A percentile compares a stretch with the other conserved stretches of the same genome.
Evolutionary conservation across 2,329 filamentous ascomycete species (phyloP).

Genomic region (Microascus cirrosus): DNA sequence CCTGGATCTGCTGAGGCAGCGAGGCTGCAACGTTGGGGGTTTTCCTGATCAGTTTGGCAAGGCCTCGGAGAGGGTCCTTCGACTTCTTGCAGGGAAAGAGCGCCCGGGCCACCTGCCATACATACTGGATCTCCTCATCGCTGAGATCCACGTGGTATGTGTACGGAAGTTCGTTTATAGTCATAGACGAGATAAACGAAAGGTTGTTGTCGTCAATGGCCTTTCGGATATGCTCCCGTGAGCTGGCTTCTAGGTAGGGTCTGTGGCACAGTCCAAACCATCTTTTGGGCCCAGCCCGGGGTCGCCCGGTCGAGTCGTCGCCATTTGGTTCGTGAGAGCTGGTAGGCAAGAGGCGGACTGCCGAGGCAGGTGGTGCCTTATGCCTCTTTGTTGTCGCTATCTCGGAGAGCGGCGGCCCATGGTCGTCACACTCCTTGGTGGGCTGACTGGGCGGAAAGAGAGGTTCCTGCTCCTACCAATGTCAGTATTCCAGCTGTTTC

Average conservation of each 20-base stretch:
- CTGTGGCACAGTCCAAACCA: slow-evolving; percentile 1
- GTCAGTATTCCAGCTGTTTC: background rate
- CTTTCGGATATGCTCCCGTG: background rate
- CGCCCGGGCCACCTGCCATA: slow-evolving; percentile 6
- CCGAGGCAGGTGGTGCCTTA: background rate
- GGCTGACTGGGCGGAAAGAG: background rate
- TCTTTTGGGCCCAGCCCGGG: background rate
- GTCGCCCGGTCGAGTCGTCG: background rate
- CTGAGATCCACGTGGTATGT: slow-evolving; percentile 35
- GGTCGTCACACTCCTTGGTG: no score
- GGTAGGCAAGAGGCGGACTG: no score
- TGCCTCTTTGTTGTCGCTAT: background rate
- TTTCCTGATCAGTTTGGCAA: slow-evolving; percentile 9
- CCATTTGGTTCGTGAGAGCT: no score
- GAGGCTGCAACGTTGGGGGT: slow-evolving; percentile 2
- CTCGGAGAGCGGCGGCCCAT: no score
- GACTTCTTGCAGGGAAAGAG: slow-evolving; percentile 3
- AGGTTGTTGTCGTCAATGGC: background rate
- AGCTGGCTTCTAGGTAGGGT: background rate
- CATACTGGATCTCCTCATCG: slow-evolving; percentile 20
- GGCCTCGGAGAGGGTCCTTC: slow-evolving; percentile 8
- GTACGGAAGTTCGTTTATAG: background rate
- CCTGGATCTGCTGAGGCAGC: slow-evolving; percentile 7
- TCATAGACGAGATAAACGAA: background rate
- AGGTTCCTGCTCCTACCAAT: background rate